These are phyloP conservation scores for Salvia splendens DNA, from an alignment of 257 asterid species.

Conservation along the genomic window DNA sequence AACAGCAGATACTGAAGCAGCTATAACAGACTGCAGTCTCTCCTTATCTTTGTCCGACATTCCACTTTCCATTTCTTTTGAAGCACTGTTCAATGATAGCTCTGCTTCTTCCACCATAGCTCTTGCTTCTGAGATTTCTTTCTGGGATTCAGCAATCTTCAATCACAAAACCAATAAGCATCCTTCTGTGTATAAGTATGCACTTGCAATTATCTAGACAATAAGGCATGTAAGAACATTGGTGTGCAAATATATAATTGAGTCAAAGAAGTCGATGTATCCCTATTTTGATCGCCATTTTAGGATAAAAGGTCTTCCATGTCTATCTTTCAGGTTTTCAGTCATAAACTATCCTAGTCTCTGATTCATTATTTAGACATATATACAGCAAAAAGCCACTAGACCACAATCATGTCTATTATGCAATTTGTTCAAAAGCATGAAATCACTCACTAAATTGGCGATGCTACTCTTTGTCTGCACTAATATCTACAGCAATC, in stretches of 20 bases:
- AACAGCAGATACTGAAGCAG: conserved; percentile 70
- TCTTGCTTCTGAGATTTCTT: conserved; percentile 79
- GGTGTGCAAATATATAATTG: not conserved
- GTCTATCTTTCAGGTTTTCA: conserved; percentile 8
- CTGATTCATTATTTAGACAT: not conserved
- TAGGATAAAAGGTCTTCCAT: not conserved
- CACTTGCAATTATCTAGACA: not conserved
- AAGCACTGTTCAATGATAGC: conserved; percentile 41
- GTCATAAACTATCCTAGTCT: conserved; percentile 4
- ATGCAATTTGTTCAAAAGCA: not conserved
- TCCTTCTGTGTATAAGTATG: not conserved
- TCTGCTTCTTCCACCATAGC: conserved; percentile 86
- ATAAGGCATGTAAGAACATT: not conserved
- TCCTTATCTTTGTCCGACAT: conserved; percentile 52
- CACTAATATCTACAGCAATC: not conserved
- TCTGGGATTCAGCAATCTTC: conserved; percentile 94
- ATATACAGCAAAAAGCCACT: not conserved
- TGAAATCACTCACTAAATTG: not conserved
- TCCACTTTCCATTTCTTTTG: conserved; percentile 28
- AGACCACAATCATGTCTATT: not conserved
- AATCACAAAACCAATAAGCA: conserved; percentile 29
- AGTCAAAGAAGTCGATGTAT: not conserved
- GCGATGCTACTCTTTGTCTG: not conserved
- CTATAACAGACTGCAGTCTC: conserved; percentile 75
- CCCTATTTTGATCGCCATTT: not conserved